Evolutionary conservation across 257 asterid genomes (phyloP).

Genomic region (Scutellaria galericulata): DNA sequence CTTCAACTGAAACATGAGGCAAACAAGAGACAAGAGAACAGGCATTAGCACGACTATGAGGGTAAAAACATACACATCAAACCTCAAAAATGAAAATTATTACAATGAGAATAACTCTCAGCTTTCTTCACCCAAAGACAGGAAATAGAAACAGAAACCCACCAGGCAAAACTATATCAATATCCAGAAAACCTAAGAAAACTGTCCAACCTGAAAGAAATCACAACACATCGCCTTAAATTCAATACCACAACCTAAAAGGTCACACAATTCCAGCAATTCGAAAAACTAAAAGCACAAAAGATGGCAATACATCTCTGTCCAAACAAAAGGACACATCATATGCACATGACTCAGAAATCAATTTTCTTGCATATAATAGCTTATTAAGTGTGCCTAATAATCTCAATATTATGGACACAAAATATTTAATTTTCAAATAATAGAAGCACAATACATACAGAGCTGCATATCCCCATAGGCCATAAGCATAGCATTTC

Average conservation of each 20-base stretch:
- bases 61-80: conserved; percentile 8
- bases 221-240: neutral
- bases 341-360: neutral
- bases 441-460: neutral
- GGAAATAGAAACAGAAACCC: neutral
- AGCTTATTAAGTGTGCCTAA: neutral
- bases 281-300: neutral
- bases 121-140: neutral
- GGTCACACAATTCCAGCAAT: neutral
- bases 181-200: neutral
- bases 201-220: neutral
- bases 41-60: neutral
- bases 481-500: conserved; percentile 4
- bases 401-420: neutral
- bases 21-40: neutral
- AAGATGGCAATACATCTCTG: neutral
- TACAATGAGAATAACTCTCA: neutral
- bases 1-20: conserved; percentile 66
- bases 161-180: neutral
- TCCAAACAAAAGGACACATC: conserved; percentile 8
- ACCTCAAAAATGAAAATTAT: conserved; percentile 1
- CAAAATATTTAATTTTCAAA: neutral
- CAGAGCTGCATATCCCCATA: neutral
- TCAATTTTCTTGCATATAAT: neutral
- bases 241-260: conserved; percentile 1